Conservation (phyloP, 805 yeast genomes). For the Cyberlindnera sargentensis region DNA sequence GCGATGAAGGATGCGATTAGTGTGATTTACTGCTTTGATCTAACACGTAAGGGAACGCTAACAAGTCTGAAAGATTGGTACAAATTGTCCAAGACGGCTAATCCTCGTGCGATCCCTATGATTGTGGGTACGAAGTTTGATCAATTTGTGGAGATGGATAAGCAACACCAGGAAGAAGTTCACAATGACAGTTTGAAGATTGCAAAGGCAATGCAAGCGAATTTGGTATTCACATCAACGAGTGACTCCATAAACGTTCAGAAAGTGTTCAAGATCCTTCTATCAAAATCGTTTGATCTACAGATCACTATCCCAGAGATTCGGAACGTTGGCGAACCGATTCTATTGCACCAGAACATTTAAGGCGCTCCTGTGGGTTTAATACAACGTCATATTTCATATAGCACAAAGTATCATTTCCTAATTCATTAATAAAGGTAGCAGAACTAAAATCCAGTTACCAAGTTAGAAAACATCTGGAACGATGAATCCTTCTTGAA, state of each 20-base stretch:
- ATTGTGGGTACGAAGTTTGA: constrained; percentile 93
- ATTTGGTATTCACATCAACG: constrained; percentile 82
- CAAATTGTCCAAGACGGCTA: constrained; percentile 82
- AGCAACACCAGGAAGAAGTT: constrained; percentile 75
- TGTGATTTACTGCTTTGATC: constrained; percentile 80
- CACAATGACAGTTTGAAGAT: constrained; percentile 77
- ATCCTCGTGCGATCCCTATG: constrained; percentile 85
- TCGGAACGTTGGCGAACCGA: constrained; percentile 83
- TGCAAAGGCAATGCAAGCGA: constrained; percentile 84
- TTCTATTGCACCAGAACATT: constrained; percentile 33
- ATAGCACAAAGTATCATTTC: background rate
- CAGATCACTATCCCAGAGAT: constrained; percentile 73
- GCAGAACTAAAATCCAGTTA: background rate
- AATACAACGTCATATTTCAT: no score
- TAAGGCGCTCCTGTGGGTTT: background rate
- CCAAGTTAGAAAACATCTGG: constrained; percentile 11
- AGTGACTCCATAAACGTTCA: constrained; percentile 89
- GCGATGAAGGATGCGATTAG: constrained; percentile 93
- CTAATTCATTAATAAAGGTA: background rate
- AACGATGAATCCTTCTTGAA: constrained; percentile 50
- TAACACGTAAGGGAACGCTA: constrained; percentile 78
- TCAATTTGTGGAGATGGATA: constrained; percentile 69
- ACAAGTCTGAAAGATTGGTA: constrained; percentile 94
- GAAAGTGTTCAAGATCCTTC: constrained; percentile 84
- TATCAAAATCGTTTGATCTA: constrained; percentile 86